Evolutionary conservation across 2,329 filamentous ascomycete species (phyloP).

Genomic region (Pseudocercospora fijiensis): DNA sequence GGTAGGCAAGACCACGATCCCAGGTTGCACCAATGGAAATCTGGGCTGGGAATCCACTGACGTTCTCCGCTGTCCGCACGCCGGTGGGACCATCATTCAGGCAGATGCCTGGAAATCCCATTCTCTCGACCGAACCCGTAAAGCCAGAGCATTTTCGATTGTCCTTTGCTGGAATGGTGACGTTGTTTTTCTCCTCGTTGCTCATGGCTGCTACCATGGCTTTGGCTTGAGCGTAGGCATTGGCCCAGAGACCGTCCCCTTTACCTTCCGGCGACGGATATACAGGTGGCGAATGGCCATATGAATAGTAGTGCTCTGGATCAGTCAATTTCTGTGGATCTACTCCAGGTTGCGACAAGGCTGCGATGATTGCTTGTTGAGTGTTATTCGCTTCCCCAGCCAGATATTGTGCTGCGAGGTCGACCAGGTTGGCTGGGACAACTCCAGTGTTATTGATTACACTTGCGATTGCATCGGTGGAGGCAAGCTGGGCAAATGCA

Average conservation of each 20-base stretch:
- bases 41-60: constrained; percentile 42
- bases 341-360: constrained; percentile 14
- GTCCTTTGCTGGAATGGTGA: constrained; percentile 35
- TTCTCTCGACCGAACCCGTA: constrained; percentile 39
- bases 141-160: constrained; percentile 55
- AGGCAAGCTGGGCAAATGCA: not conserved
- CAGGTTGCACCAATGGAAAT: constrained; percentile 41
- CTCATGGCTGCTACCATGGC: constrained; percentile 42
- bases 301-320: constrained; percentile 33
- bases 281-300: constrained; percentile 34
- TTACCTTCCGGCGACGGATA: constrained; percentile 32
- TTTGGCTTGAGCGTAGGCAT: constrained; percentile 44
- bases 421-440: constrained; percentile 17
- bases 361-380: constrained; percentile 11
- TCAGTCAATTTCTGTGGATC: constrained; percentile 19
- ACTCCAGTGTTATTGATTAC: constrained; percentile 19
- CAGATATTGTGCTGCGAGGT: constrained; percentile 17
- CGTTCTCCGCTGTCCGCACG: constrained; percentile 47
- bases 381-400: constrained; percentile 18
- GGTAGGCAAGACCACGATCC: constrained; percentile 38
- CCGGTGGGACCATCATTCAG: constrained; percentile 43
- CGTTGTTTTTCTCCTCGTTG: constrained; percentile 42
- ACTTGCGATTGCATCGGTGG: constrained; percentile 6
- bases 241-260: constrained; percentile 37
- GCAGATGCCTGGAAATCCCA: constrained; percentile 45